Evolutionary conservation across 257 asterid species (phyloP), one percentile per base, ranked within the genome.

Genomic region (Solanum chmielewskii): DNA sequence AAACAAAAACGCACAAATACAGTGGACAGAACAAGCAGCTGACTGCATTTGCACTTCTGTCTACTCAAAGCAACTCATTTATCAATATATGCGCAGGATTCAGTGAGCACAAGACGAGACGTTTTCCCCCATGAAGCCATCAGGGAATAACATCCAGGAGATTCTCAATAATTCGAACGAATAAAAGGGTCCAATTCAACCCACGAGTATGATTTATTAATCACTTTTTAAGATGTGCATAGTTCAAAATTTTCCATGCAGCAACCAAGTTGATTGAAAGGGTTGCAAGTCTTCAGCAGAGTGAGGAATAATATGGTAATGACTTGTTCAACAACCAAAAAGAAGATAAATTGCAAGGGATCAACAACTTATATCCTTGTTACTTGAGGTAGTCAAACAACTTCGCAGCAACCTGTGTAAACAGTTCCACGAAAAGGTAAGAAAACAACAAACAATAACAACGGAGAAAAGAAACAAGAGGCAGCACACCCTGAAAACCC

Each of bases 381-480:
- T 73, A 86, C 87, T 86, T 86, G 60, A 86, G 87, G 12, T 33
- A 33, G 16, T 75, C 87, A 49, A 86, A 86, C 13, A 86, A 70
- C 83, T 86, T 86, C 15, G 7, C 41, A 3, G 87, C 87, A 71
- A 86, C 87, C 87, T 86, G 87, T 9, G 47, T 33, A 85, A 45
- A 71, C 18, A 47, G 18, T 29, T 6, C 52, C 52, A 31, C 14
- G 2, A 71, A 69, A 47, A 49, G 68, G 9, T 86, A 9, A 71
- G 23, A 42, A 47, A 80, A 47, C 27, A 14, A 27, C 15, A 23
- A 2, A 78, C 10, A 6, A 37, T 1, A 21, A 23, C 23, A 75
- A 9, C 0, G 3, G 7, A 45, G 35, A 84, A 73, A 45, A 45
- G 66, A 78, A 44, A 45, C 84, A 78, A 27, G 66, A 80, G 42